Conservation (phyloP, 2,329 filamentous ascomycete species). For the Parafenestella ontariensis region DNA sequence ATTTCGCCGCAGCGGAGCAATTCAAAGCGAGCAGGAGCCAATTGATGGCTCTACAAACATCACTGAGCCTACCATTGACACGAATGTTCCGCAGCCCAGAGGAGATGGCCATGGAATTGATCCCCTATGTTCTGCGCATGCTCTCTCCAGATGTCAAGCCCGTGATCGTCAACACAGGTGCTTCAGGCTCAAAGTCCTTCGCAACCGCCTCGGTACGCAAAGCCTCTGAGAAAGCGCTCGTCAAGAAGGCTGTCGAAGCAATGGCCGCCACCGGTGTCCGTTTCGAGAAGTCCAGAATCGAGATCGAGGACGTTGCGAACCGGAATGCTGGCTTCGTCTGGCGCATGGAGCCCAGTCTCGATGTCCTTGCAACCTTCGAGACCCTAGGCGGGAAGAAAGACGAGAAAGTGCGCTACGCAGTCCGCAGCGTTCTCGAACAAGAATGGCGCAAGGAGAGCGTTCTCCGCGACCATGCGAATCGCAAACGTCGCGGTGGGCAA, state of each 20-base stretch:
- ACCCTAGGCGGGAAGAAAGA: slow-evolving; percentile 66
- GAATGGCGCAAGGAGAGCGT: slow-evolving; percentile 79
- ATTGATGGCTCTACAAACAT: slow-evolving; percentile 75
- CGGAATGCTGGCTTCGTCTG: slow-evolving; percentile 76
- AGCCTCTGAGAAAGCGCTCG: slow-evolving; percentile 81
- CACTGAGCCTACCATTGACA: slow-evolving; percentile 73
- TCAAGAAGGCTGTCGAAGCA: slow-evolving; percentile 78
- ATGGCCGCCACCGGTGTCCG: slow-evolving; percentile 83
- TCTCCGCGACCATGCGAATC: slow-evolving; percentile 69
- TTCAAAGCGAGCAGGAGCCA: slow-evolving; percentile 78
- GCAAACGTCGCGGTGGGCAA: slow-evolving; percentile 60
- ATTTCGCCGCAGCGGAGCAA: slow-evolving; percentile 81
- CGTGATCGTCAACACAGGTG: slow-evolving; percentile 75
- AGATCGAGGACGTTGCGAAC: slow-evolving; percentile 64
- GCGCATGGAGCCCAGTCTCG: slow-evolving; percentile 92
- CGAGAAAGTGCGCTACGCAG: slow-evolving; percentile 84
- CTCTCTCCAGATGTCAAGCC: slow-evolving; percentile 90
- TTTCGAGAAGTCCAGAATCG: slow-evolving; percentile 81
- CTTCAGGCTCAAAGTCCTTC: slow-evolving; percentile 46
- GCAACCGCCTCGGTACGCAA: slow-evolving; percentile 85
- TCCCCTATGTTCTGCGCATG: slow-evolving; percentile 84
- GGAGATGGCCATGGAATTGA: slow-evolving; percentile 78
- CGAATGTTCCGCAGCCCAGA: slow-evolving; percentile 81
- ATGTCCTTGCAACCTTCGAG: slow-evolving; percentile 77
- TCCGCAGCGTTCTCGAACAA: slow-evolving; percentile 91